Evolutionary conservation across 805 yeast genomes (phyloP), one percentile per base, ranked within the genome.

Genomic region (Yamadazyma olivae): DNA sequence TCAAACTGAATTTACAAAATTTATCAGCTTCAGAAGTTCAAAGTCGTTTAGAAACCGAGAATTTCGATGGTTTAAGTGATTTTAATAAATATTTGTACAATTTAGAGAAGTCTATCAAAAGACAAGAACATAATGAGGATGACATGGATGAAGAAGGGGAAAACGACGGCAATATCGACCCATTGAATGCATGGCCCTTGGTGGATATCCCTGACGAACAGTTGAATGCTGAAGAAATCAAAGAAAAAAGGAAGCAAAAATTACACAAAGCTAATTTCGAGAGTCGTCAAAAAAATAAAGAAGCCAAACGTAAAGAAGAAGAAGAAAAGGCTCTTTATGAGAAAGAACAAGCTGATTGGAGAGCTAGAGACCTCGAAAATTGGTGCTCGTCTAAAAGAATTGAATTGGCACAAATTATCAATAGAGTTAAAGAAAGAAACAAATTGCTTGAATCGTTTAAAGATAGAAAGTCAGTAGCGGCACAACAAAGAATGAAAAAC

Each of bases 401-500:
- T 9, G 75, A 76, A 53, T 68, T 91, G 33, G 74, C 74, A 15
- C 64, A 49, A 14, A 59, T 86, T n/a, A 70, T 86, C n/a, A 68
- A 74, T 22, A 68, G 64, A 33, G 71, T 81, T 43, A 81, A 79
- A 49, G 93, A 85, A 23, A 72, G 88, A 40, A 67, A 74, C 30
- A 79, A 85, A 52, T 63, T 88, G 45, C 74, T 80, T 48, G 84
- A 77, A 43, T 95, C 90, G 34, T 71, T 91, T 57, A 80, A 78
- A 46, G 95, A 90, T 61, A 73, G 98, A 46, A 89, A 89, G 57
- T 89, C 97, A 3, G 77, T 77, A 41, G 95, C 96, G 18, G 88
- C 96, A 1, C 97, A 91, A 61, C 77, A 81, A 60, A 69, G 98
- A 50, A 90, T 91, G 97, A 88, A 85, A 56, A 82, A 79, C 44